Conservation (phyloP, 1,139 yeast species). For the Yamadazyma sp. region DNA sequence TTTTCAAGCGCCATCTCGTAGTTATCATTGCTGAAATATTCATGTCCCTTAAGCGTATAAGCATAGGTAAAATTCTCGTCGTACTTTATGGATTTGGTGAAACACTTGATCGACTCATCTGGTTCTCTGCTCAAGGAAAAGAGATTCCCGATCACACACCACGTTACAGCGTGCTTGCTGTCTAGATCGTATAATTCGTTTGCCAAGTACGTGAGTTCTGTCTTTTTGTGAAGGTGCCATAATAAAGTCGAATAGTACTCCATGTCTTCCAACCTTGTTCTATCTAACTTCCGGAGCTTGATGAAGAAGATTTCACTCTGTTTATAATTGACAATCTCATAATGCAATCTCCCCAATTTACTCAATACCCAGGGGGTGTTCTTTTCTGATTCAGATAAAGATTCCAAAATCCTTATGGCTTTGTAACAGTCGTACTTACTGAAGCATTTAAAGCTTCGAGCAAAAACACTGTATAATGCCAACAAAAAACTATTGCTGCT, state of each 20-base stretch:
- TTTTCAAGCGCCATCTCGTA: constrained; percentile 86
- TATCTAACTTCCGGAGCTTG: constrained; percentile 64
- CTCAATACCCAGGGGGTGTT: constrained; percentile 87
- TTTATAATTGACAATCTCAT: constrained; percentile 84
- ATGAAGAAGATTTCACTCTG: constrained; percentile 68
- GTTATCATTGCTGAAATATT: constrained; percentile 82
- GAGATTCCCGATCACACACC: constrained; percentile 92
- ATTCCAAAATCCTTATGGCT: constrained; percentile 68
- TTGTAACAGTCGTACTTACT: constrained; percentile 74
- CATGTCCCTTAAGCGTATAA: constrained; percentile 92
- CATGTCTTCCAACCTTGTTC: constrained; percentile 87
- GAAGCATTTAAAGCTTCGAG: constrained; percentile 65
- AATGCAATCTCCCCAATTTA: constrained; percentile 76
- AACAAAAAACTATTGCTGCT: constrained; percentile 46
- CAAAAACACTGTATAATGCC: constrained; percentile 58
- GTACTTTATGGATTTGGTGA: constrained; percentile 72
- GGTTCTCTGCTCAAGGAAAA: constrained; percentile 83
- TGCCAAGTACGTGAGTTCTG: constrained; percentile 77
- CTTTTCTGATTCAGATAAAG: constrained; percentile 62
- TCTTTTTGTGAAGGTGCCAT: constrained; percentile 89
- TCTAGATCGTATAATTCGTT: constrained; percentile 75
- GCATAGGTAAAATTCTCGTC: constrained; percentile 84
- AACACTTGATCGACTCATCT: constrained; percentile 87
- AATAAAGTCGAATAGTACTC: constrained; percentile 85
- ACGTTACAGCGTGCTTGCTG: constrained; percentile 71